Base-by-base conservation (phyloP, 2,329 filamentous ascomycete species). In the Trichoderma sp. region DNA sequence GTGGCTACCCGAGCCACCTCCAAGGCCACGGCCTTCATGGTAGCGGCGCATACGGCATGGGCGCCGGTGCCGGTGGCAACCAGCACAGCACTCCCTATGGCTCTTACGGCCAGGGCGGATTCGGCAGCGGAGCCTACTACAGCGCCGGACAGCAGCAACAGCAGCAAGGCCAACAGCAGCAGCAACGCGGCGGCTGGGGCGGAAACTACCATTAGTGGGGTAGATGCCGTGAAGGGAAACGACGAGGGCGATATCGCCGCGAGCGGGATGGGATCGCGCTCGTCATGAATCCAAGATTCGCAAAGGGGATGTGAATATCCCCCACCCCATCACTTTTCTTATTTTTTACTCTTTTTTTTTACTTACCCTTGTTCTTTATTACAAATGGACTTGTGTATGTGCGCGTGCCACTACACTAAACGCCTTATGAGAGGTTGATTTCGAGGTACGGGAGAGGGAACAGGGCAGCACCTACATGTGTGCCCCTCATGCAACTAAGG, bases 21-120 rank as follows among this genome's bases (percentile, higher is more conserved):
- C 87, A 88, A 79, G 86, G 86, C 71, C 88, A 89, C 76, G 85
- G 85, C 66, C 84, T 90, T 27, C 90, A 91, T 81, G 88, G 88
- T 76, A 88, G 85, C 79, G 87, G 85, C 78, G 88, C 85, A 41
- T 91, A 91, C 80, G 88, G 88, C 72, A 88, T 90, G 83, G 86
- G 88, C 67, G 88, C 83, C 41, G 87, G 85, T 33, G 86, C 85
- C 41, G 87, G 82, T 31, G 87, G 87, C 79, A 88, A 85, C 77
- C 89, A 91, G 81, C 87, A 88, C 77, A 90, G 85, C 83, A 87
- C 83, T 79, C 88, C 87, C 16, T 91, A 91, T 77, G 87, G 87
- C 63, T 87, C 86, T 29, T 91, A 90, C 77, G 87, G 86, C 69
- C 86, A 85, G 76, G 86, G 85, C 67, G 86, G 85, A 66, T 89